Percentiles rank a stretch among this genome's conserved stretches.
Evolutionary conservation across 768 basidiomycete genomes (phyloP).

Genomic region (Lactifluus piperatus): DNA sequence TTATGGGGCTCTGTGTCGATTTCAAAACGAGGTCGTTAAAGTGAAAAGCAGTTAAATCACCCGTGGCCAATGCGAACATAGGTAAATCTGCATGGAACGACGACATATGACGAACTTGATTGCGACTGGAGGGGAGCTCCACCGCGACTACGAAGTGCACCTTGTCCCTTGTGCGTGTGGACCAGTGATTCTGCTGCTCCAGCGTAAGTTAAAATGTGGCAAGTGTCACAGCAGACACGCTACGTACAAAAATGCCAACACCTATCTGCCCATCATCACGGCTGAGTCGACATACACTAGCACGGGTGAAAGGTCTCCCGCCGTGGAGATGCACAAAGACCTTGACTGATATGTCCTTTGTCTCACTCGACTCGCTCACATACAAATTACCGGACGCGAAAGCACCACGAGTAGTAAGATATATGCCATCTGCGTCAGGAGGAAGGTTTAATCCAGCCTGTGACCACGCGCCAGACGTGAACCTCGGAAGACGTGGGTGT

Average conservation of each 20-base stretch:
- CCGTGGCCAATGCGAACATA: not conserved
- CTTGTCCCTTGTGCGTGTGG: constrained; percentile 14
- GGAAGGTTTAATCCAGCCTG: constrained; percentile 27
- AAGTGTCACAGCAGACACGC: not conserved
- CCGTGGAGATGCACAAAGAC: constrained; percentile 27
- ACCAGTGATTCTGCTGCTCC: not conserved
- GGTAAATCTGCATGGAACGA: constrained; percentile 4
- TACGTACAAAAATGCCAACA: constrained; percentile 33
- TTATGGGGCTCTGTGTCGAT: constrained; percentile 24
- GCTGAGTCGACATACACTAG: constrained; percentile 27
- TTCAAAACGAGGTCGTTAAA: not conserved
- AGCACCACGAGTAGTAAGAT: constrained; percentile 26
- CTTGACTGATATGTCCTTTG: constrained; percentile 24
- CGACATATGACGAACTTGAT: not conserved
- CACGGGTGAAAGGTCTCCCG: constrained; percentile 22
- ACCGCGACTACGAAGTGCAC: constrained; percentile 23
- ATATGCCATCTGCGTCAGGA: constrained; percentile 25
- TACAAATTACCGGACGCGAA: constrained; percentile 18
- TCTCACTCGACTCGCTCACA: constrained; percentile 6
- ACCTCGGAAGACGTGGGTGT: constrained; percentile 17
- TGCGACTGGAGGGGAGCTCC: not conserved
- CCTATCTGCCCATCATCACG: constrained; percentile 26
- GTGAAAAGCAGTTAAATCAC: not conserved
- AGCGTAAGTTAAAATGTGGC: not conserved
- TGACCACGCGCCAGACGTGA: constrained; percentile 16